Conservation (phyloP, 352 stramenopile genomes). For the Globisporangium mamillatum region DNA sequence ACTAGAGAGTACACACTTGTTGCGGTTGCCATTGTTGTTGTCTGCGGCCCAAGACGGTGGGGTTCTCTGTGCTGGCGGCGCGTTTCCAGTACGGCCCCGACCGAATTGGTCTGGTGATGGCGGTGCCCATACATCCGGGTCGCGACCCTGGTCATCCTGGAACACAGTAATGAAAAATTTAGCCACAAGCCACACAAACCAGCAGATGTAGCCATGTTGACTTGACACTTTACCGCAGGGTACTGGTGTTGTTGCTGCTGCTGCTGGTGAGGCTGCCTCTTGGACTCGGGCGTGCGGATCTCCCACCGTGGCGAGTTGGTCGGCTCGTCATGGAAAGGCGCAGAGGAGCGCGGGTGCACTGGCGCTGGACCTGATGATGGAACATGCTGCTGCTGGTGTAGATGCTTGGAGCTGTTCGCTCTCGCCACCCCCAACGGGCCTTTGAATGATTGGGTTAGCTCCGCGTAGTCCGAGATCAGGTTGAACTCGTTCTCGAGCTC, state of each 20-base stretch:
- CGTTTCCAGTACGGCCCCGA: constrained; percentile 24
- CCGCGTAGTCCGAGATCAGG: constrained; percentile 74
- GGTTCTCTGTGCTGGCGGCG: constrained; percentile 20
- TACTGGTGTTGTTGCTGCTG: constrained; percentile 13
- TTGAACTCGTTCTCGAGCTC: constrained; percentile 80
- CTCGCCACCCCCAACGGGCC: constrained; percentile 30
- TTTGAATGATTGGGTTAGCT: constrained; percentile 71
- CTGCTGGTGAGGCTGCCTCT: constrained; percentile 20
- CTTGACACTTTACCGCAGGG: background rate
- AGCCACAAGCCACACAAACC: background rate
- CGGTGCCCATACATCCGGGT: constrained; percentile 74
- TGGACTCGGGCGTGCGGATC: constrained; percentile 39
- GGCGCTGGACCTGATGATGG: constrained; percentile 3
- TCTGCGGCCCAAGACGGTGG: constrained; percentile 52
- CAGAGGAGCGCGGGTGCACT: constrained; percentile 13
- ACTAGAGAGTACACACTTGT: constrained; percentile 20
- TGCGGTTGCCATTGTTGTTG: constrained; percentile 38
- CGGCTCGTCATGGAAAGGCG: constrained; percentile 22
- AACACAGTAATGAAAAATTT: background rate
- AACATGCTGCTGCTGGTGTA: constrained; percentile 25
- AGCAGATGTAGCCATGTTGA: background rate
- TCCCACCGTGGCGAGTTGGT: constrained; percentile 45
- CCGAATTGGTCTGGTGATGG: constrained; percentile 54
- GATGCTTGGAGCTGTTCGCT: constrained; percentile 16
- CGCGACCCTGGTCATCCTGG: constrained; percentile 28